Evolutionary conservation across 2,329 filamentous ascomycete species (phyloP), one percentile per base, ranked within the genome.

Genomic region (Paecilomyces fulvus): DNA sequence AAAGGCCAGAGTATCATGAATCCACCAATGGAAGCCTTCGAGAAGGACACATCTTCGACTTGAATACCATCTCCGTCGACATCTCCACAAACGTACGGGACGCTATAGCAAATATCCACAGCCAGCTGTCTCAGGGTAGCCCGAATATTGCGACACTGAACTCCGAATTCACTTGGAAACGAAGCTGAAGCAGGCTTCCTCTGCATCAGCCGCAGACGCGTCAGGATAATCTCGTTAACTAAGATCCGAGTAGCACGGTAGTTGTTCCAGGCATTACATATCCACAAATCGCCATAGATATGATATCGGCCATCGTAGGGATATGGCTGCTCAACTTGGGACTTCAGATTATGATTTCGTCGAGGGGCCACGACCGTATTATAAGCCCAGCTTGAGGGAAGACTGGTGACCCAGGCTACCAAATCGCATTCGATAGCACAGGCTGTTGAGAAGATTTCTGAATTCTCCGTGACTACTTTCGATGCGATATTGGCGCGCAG

Each of bases 221-320:
- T 63, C 2, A 70, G 66, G 11, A 85, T 75, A 48, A 76, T 72
- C 58, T 83, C 76, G 63, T 76, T 79, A 14, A 78, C 64, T 9
- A 84, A 67, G 23, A 84, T 78, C n/a, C 81, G 78, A 6, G 77
- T 75, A 75, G 81, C 83, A 23, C 83, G 80, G 61, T 80, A 83
- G 60, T 85, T 79, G 58, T 81, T 82, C 80, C 80, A 85, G 46
- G 81, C 74, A 23, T 79, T 76, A 8, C 78, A 80, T 17, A 77
- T 70, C 75, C 78, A 83, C 55, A 83, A 76, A 59, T 80, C 77
- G 14, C 68, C 67, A 61, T 86, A 86, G 21, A 75, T 65, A 64
- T 86, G 82, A 62, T 82, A 85, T 55, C 75, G 73, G 11, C 77
- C 75, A 17, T 77, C 73, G 58, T 82, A 83, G 1, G 63, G 63